phyloP scores from a whole-genome alignment of 371 early-diverging fungal genomes.

The Paraphysoderma sedebokerense region DNA sequence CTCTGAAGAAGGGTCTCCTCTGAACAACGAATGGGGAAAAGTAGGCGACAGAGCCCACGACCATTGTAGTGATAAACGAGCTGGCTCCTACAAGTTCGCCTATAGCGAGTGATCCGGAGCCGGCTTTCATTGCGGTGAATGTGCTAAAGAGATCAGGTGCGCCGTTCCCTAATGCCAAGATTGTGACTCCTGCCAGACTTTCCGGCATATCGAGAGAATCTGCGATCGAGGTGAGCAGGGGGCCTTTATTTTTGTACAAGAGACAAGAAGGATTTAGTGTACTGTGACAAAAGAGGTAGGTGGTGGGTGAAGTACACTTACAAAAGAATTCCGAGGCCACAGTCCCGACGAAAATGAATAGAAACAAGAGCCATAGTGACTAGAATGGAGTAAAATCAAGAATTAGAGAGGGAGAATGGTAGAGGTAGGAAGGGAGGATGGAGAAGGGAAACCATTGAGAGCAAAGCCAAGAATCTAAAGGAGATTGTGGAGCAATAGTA shows the following conservation, averaged over 20 bases:
- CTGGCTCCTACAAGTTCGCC: conserved; percentile 70
- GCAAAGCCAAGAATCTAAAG: conserved; percentile 17
- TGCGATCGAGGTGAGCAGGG: conserved; percentile 45
- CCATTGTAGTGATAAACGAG: conserved; percentile 51
- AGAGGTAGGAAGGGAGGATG: background rate
- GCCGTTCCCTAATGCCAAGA: conserved; percentile 70
- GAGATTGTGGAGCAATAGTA: conserved; percentile 36
- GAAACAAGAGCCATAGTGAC: conserved; percentile 34
- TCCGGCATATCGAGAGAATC: conserved; percentile 38
- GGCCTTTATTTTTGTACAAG: conserved; percentile 15
- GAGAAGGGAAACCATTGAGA: conserved; percentile 15
- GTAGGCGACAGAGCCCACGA: conserved; percentile 56
- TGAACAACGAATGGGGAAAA: conserved; percentile 40
- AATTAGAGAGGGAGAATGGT: background rate
- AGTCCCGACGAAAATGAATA: conserved; percentile 47
- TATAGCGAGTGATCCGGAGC: conserved; percentile 53
- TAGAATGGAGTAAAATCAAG: conserved; percentile 3
- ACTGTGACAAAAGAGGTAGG: background rate
- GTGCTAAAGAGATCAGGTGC: conserved; percentile 71
- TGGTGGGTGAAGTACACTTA: conserved; percentile 8
- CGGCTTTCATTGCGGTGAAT: conserved; percentile 52
- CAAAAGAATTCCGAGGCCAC: conserved; percentile 59
- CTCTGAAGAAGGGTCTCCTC: conserved; percentile 43
- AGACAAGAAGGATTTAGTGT: background rate
- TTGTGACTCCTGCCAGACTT: conserved; percentile 55